phyloP scores from a whole-genome alignment of 257 asterid genomes.

The Asclepias syriaca region DNA sequence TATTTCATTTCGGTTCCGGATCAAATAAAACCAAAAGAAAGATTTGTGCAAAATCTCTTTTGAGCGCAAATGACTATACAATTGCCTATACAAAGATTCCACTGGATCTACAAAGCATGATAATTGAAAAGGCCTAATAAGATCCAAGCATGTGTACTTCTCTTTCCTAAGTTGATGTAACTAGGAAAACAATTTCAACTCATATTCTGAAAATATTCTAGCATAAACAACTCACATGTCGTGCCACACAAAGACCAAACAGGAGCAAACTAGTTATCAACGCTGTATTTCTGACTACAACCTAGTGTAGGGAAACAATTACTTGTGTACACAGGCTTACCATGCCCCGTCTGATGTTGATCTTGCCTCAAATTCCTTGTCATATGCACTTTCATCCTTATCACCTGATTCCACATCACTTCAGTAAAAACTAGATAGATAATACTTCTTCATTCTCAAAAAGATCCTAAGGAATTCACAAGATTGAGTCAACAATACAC shows the following conservation, averaged over 20 bases:
- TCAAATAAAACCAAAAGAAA: neutral
- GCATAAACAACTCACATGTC: neutral
- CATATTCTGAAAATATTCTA: neutral
- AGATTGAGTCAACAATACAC: neutral
- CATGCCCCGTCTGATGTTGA: conserved; percentile 84
- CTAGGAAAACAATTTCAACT: neutral
- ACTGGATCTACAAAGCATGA: neutral
- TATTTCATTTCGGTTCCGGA: neutral
- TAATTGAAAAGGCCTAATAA: neutral
- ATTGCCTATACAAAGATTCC: neutral
- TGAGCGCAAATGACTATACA: neutral
- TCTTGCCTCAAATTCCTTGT: conserved; percentile 75
- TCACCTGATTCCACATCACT: conserved; percentile 35
- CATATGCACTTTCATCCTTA: conserved; percentile 37
- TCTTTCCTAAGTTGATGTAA: neutral
- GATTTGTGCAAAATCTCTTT: neutral
- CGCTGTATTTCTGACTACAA: neutral
- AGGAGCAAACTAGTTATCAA: conserved; percentile 2
- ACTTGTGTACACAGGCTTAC: conserved; percentile 34
- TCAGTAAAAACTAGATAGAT: neutral
- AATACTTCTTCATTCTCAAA: neutral
- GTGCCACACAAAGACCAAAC: neutral
- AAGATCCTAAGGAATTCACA: neutral
- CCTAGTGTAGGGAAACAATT: neutral
- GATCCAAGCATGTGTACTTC: neutral